A percentile compares a stretch with the other conserved stretches of the same genome.
phyloP scores from a whole-genome alignment of 768 basidiomycete species.

The Amanita exitialis region DNA sequence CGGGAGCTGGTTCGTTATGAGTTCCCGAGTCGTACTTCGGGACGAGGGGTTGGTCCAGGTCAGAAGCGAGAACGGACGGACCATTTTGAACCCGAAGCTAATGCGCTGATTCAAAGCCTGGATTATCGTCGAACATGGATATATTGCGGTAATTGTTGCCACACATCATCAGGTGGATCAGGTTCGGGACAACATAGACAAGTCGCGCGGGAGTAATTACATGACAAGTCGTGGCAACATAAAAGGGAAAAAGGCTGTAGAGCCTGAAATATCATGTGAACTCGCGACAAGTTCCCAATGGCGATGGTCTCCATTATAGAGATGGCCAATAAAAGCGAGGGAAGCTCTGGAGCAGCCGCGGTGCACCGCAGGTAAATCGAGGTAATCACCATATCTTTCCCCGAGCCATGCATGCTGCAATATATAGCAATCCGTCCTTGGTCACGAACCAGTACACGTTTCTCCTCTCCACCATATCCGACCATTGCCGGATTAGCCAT shows the following conservation, averaged over 20 bases:
- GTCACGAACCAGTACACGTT: neutral
- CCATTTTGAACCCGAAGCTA: neutral
- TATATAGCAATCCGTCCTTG: neutral
- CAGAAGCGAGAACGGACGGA: neutral
- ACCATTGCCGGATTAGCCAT: neutral
- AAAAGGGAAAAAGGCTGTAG: slow-evolving; percentile 1
- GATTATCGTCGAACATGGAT: neutral
- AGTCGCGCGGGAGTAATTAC: neutral
- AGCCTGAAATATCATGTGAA: neutral
- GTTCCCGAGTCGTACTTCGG: neutral
- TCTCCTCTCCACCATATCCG: neutral
- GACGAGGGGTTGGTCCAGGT: neutral
- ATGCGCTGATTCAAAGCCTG: neutral
- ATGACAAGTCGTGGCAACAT: neutral
- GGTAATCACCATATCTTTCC: neutral
- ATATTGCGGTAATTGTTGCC: neutral
- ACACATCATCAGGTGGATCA: slow-evolving; percentile 1
- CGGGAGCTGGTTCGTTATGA: neutral
- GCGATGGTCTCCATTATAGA: neutral
- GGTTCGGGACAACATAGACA: neutral
- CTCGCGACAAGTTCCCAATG: neutral
- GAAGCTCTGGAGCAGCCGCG: neutral
- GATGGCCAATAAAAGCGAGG: neutral
- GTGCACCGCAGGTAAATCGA: neutral
- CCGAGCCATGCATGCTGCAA: neutral